Conservation (phyloP, 805 yeast species). For the Zygosaccharomyces pseudorouxii region DNA sequence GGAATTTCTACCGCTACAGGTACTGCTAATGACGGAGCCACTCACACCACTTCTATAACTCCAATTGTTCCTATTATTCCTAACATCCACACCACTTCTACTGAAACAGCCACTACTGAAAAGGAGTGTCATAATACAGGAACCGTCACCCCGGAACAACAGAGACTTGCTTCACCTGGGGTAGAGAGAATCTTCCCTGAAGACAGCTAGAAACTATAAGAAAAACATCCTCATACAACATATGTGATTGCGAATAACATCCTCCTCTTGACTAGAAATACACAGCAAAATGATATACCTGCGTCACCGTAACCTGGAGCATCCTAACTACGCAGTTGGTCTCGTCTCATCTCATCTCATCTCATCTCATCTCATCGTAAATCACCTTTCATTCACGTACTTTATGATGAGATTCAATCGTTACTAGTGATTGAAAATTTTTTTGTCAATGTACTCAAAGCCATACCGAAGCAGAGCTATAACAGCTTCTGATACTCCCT, state of each 20-base stretch:
- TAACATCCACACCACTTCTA: not conserved
- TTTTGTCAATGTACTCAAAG: slow-evolving; percentile 6
- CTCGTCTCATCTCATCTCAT: not conserved
- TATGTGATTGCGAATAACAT: too few species aligned
- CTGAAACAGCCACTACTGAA: not conserved
- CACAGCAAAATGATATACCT: not conserved
- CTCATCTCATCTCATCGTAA: not conserved
- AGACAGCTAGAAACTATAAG: not conserved
- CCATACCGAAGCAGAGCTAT: slow-evolving; percentile 1
- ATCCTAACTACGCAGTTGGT: not conserved
- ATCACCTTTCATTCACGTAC: slow-evolving; percentile 3
- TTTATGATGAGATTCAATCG: not conserved
- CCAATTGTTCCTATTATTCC: not conserved
- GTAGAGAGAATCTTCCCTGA: slow-evolving; percentile 5
- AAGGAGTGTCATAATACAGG: not conserved
- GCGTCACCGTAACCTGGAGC: too few species aligned
- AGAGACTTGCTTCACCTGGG: not conserved
- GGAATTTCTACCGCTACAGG: too few species aligned
- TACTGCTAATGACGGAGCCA: too few species aligned
- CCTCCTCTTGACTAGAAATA: too few species aligned
- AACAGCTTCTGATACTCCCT: not conserved
- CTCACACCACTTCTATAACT: too few species aligned
- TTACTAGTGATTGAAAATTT: slow-evolving; percentile 16
- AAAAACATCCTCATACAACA: not conserved
- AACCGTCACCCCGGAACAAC: not conserved